These are phyloP conservation scores for Westerdykella aurantiaca DNA, from an alignment of 2,329 filamentous ascomycete genomes.

Conservation along the genomic window DNA sequence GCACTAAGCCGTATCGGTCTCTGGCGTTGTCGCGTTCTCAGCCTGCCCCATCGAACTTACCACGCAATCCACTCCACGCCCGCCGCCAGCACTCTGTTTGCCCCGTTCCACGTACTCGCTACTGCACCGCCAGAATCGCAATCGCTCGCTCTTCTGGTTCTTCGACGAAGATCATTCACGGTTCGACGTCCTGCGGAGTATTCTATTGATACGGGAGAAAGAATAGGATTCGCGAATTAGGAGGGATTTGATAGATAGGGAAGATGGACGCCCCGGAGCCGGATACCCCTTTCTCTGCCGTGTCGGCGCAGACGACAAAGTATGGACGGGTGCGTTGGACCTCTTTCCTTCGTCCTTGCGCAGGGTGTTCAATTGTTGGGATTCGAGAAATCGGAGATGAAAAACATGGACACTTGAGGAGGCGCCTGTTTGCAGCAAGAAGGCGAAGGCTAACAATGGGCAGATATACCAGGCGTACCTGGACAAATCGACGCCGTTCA, in stretches of 20 bases:
- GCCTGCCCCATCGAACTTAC: no score
- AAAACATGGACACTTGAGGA: conserved; percentile 9
- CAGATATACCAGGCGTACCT: conserved; percentile 93
- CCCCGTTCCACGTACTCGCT: no score
- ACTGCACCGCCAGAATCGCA: no score
- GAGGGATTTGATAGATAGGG: neutral
- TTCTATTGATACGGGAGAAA: no score
- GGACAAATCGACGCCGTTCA: conserved; percentile 86
- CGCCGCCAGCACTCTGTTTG: no score
- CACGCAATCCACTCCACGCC: no score
- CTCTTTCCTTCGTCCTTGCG: neutral
- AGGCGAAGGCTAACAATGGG: neutral
- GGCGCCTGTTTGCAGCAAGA: neutral
- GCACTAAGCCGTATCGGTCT: no score
- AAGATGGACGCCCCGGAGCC: conserved; percentile 80
- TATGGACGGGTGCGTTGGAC: conserved; percentile 59
- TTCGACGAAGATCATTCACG: no score
- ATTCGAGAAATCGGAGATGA: conserved; percentile 1
- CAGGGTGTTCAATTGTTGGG: neutral
- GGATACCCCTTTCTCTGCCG: conserved; percentile 87
- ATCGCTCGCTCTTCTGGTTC: no score
- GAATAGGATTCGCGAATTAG: no score
- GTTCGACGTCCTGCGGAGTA: no score
- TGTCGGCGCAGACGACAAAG: conserved; percentile 76
- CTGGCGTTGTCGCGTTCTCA: no score